phyloP scores from a whole-genome alignment of 1,139 yeast species.

The Taphrina betulina region DNA sequence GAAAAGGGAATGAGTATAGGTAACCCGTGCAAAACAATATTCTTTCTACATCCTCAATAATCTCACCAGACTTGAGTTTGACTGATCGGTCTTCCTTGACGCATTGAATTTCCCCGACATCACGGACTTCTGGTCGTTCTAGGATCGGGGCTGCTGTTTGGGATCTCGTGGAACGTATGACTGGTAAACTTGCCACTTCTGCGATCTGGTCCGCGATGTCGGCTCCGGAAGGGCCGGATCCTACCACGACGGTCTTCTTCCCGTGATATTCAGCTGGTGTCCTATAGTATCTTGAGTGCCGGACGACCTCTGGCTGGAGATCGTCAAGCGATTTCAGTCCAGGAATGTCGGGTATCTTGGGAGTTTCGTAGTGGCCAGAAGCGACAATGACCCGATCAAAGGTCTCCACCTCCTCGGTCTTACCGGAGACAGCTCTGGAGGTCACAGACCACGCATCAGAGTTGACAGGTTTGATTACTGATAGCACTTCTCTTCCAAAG shows the following conservation, averaged over 20 bases:
- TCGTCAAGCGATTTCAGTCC: constrained; percentile 56
- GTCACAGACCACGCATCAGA: constrained; percentile 8
- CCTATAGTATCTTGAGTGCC: constrained; percentile 63
- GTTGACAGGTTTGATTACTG: not conserved
- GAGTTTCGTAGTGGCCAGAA: constrained; percentile 52
- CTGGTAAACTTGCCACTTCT: constrained; percentile 36
- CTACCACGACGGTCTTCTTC: constrained; percentile 55
- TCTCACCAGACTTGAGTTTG: constrained; percentile 48
- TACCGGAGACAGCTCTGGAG: not conserved
- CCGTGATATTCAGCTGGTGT: constrained; percentile 50
- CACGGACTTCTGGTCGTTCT: constrained; percentile 41
- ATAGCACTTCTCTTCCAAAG: constrained; percentile 3
- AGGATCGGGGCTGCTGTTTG: constrained; percentile 47
- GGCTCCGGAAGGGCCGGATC: constrained; percentile 62
- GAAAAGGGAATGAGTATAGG: constrained; percentile 26
- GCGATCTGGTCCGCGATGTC: constrained; percentile 59
- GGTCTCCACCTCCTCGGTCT: not conserved
- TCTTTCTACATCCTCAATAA: constrained; percentile 49
- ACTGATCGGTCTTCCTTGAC: constrained; percentile 45
- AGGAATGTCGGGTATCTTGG: constrained; percentile 55
- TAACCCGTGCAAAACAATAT: constrained; percentile 58
- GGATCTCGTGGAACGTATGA: constrained; percentile 41
- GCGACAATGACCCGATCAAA: constrained; percentile 61
- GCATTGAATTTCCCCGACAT: constrained; percentile 48
- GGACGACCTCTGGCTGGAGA: constrained; percentile 51